A percentile compares a stretch with the other conserved stretches of the same genome.
Conservation (phyloP, 371 early-diverging fungal species). For the Phascolomyces articulosus region DNA sequence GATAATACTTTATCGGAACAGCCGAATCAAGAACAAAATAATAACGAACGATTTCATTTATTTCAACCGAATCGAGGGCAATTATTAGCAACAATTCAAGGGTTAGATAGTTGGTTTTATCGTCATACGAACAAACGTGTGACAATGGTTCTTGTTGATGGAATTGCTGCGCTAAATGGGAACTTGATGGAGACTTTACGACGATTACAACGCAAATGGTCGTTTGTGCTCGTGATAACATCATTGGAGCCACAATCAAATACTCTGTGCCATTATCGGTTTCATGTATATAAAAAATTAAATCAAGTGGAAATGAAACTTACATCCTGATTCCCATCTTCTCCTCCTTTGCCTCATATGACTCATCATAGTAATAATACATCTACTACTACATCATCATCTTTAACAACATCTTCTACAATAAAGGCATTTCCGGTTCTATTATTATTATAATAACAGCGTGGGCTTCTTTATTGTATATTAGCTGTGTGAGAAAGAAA, state of each 20-base stretch:
- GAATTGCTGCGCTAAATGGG: neutral
- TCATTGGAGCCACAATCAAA: neutral
- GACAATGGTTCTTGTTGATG: conserved; percentile 26
- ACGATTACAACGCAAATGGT: neutral
- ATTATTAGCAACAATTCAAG: conserved; percentile 5
- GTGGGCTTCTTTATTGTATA: neutral
- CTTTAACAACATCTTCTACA: neutral
- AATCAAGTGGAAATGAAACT: conserved; percentile 7
- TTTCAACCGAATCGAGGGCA: conserved; percentile 21
- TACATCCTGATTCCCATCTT: no score
- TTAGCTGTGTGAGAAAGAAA: no score
- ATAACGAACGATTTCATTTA: conserved; percentile 22
- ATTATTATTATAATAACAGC: neutral
- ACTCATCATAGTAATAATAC: no score
- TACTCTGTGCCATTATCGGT: neutral
- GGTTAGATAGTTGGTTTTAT: conserved; percentile 28
- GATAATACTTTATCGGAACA: no score
- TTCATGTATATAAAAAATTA: neutral
- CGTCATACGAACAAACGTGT: conserved; percentile 19
- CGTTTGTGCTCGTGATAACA: neutral
- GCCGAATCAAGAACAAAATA: neutral
- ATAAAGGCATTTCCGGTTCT: conserved; percentile 1
- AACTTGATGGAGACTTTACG: neutral
- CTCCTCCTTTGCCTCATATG: neutral
- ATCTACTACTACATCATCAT: neutral